A percentile compares a stretch with the other conserved stretches of the same genome.
phyloP scores from a whole-genome alignment of 1,139 yeast species.

The Chernovozyma aurita region DNA sequence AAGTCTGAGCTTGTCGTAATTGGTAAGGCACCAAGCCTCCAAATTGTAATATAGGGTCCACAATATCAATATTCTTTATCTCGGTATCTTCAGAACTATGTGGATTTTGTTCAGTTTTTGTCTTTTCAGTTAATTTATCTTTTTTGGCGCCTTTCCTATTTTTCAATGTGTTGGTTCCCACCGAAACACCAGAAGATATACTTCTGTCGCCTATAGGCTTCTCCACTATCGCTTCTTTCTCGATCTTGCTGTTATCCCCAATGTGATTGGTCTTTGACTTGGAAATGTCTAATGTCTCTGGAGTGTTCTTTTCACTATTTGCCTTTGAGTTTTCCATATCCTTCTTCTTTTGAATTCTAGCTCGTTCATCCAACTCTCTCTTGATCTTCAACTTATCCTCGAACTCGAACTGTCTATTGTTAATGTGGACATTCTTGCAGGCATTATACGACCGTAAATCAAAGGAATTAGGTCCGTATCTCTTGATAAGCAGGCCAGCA shows the following conservation, averaged over 20 bases:
- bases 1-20: slow-evolving; percentile 34
- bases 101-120: background rate
- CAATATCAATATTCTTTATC: slow-evolving; percentile 6
- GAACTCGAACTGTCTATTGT: slow-evolving; percentile 10
- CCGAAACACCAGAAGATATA: background rate
- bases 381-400: background rate
- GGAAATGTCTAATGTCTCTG: background rate
- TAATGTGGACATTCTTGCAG: slow-evolving; percentile 14
- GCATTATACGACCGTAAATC: slow-evolving; percentile 32
- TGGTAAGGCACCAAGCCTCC: slow-evolving; percentile 46
- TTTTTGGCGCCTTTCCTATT: slow-evolving; percentile 4
- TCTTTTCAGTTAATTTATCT: background rate
- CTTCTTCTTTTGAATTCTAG: background rate
- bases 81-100: slow-evolving; percentile 1
- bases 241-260: background rate
- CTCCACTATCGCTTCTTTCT: background rate
- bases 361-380: slow-evolving; percentile 9
- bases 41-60: slow-evolving; percentile 47
- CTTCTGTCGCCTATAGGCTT: slow-evolving; percentile 1
- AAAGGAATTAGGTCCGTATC: slow-evolving; percentile 20
- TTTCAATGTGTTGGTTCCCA: slow-evolving; percentile 4
- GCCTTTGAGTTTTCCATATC: background rate
- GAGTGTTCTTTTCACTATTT: background rate
- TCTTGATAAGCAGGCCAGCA: slow-evolving; percentile 11
- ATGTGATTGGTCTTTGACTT: slow-evolving; percentile 5